Evolutionary conservation across 768 basidiomycete species (phyloP), one percentile per base, ranked within the genome.

Genomic region (Trametes meyenii): DNA sequence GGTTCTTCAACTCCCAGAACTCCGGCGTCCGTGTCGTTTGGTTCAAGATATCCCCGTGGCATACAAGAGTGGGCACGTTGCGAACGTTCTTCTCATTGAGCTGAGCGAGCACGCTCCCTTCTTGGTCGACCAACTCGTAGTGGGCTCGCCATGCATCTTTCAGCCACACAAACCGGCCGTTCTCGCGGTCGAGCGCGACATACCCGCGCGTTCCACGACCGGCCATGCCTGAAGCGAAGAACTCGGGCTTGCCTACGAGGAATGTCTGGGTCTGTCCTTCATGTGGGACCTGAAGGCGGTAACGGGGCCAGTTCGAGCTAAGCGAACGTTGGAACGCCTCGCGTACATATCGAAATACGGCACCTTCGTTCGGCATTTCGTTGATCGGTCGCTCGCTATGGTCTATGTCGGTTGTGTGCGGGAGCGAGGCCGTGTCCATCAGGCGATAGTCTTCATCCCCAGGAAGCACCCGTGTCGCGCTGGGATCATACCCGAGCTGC

Each of bases 201-300:
- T n/a, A n/a, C 6, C 66, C 59, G 11, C 42, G 52, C 1, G 65
- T 63, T 1, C 54, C 61, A 3, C 62, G 65, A 8, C 65, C 55
- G 10, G 55, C 60, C 43, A 62, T 55, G 0, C 62, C 59, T 21
- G 29, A 33, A 7, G 55, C 50, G 2, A 10, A 17, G 35, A 56
- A 60, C 2, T 13, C 13, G 2, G 50, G 62, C 38, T 50, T 53
- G 40, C 50, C 58, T 17, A 63, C 44, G 11, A 66, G 51, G 43
- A 61, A 63, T 8, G 23, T 17, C 6, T 55, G 42, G 6, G 23
- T 49, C 6, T 3, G 16, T 13, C 36, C 38, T 10, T 48, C 53
- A 23, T 55, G 19, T 2, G 57, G 52, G 21, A 63, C 62, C 10
- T 50, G 21, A 33, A 58, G 38, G 24, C 51, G 24, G 29, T 63